Evolutionary conservation across 106 monocot genomes (phyloP).

Genomic region (Triglochin maritima): DNA sequence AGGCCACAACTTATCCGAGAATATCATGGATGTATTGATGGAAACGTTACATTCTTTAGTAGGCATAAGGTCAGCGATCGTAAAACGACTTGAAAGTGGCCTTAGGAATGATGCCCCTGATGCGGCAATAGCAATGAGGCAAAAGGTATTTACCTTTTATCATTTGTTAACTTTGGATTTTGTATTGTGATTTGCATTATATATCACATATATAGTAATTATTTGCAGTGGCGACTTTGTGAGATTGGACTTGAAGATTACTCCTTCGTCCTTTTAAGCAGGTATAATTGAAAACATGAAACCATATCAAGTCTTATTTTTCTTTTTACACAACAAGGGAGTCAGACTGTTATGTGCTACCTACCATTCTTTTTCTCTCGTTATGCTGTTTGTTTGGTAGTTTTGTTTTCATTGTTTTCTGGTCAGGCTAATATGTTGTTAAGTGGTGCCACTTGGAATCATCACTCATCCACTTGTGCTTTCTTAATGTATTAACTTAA

Average conservation of each 20-base stretch:
- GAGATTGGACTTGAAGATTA: conserved; percentile 96
- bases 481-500: no score
- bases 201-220: not conserved
- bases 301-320: not conserved
- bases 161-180: not conserved
- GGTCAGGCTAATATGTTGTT: no score
- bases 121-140: conserved; percentile 92
- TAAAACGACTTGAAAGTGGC: conserved; percentile 86
- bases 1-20: conserved; percentile 11
- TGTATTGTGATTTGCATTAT: not conserved
- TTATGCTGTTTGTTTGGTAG: no score
- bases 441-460: no score
- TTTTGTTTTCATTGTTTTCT: no score
- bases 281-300: conserved; percentile 18
- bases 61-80: conserved; percentile 44
- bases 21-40: conserved; percentile 31
- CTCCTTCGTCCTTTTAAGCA: conserved; percentile 91
- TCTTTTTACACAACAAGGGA: no score
- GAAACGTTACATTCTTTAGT: conserved; percentile 49
- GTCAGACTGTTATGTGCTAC: no score
- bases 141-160: conserved; percentile 44
- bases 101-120: conserved; percentile 95
- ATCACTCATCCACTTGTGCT: no score
- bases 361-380: no score
- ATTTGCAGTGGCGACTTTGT: conserved; percentile 78